These are phyloP conservation scores for Pythium scleroteichum DNA, from an alignment of 352 stramenopile genomes.

Conservation along the genomic window DNA sequence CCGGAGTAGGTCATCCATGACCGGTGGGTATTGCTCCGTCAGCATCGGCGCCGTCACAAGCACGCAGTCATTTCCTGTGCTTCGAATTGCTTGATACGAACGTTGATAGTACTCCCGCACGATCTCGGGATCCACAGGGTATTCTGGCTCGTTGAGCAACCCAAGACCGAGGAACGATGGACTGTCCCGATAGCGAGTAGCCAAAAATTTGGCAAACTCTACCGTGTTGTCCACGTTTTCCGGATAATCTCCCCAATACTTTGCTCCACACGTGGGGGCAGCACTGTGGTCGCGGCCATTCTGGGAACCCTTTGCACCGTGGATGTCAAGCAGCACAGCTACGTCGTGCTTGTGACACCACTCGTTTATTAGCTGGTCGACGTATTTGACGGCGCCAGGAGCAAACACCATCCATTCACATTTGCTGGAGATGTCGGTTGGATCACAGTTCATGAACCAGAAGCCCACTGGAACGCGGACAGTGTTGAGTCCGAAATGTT, in stretches of 20 bases:
- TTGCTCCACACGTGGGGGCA: slow-evolving; percentile 33
- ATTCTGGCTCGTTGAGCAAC: slow-evolving; percentile 79
- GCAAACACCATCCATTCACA: slow-evolving; percentile 45
- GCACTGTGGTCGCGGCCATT: slow-evolving; percentile 82
- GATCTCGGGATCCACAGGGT: slow-evolving; percentile 43
- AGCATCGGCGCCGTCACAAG: slow-evolving; percentile 53
- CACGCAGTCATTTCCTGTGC: slow-evolving; percentile 55
- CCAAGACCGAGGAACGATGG: slow-evolving; percentile 67
- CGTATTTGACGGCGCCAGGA: slow-evolving; percentile 44
- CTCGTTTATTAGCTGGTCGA: slow-evolving; percentile 80
- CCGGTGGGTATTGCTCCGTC: slow-evolving; percentile 44
- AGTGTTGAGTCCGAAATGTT: slow-evolving; percentile 62
- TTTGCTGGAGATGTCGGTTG: slow-evolving; percentile 52
- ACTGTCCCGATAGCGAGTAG: slow-evolving; percentile 40
- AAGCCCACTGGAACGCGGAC: slow-evolving; percentile 80
- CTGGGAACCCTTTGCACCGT: slow-evolving; percentile 74
- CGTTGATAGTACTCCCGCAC: slow-evolving; percentile 62
- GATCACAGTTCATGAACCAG: slow-evolving; percentile 67
- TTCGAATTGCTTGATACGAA: slow-evolving; percentile 58
- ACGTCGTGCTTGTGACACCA: slow-evolving; percentile 70
- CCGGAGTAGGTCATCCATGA: slow-evolving; percentile 42
- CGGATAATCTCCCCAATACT: slow-evolving; percentile 46
- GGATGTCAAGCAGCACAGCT: slow-evolving; percentile 78
- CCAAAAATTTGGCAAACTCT: slow-evolving; percentile 50
- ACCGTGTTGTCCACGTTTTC: slow-evolving; percentile 79